Conservation (phyloP, 306 rosid species). For the Sicyos edulis region DNA sequence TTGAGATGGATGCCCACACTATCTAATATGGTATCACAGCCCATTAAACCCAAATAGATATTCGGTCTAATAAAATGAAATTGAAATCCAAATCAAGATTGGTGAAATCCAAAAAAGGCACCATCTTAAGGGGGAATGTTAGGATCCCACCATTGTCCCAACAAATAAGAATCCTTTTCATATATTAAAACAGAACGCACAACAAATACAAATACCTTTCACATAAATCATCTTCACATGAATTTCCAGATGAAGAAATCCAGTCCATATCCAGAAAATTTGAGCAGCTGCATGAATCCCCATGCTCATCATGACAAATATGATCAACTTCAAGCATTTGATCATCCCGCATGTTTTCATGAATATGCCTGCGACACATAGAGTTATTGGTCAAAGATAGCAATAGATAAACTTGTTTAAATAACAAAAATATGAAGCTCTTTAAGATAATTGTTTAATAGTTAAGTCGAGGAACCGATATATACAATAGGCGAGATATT, state of each 20-base stretch:
- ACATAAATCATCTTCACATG: constrained; percentile 73
- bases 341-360: constrained; percentile 42
- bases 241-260: constrained; percentile 72
- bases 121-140: too few species aligned
- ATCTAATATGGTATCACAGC: too few species aligned
- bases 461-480: not conserved
- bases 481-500: not conserved
- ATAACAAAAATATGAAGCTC: not conserved
- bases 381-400: constrained; percentile 17
- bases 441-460: not conserved
- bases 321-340: constrained; percentile 39
- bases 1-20: too few species aligned
- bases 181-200: not conserved
- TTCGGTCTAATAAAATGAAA: too few species aligned
- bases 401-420: not conserved
- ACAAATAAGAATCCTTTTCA: not conserved
- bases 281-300: constrained; percentile 62
- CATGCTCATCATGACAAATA: constrained; percentile 57
- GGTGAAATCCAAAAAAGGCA: too few species aligned
- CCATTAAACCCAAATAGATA: too few species aligned
- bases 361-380: constrained; percentile 42
- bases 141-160: too few species aligned
- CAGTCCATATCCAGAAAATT: constrained; percentile 64
- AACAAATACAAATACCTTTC: constrained; percentile 47
- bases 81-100: too few species aligned